Evolutionary conservation across 164 flowering plant genomes (phyloP).

Genomic region (Magnolia changhungtana): DNA sequence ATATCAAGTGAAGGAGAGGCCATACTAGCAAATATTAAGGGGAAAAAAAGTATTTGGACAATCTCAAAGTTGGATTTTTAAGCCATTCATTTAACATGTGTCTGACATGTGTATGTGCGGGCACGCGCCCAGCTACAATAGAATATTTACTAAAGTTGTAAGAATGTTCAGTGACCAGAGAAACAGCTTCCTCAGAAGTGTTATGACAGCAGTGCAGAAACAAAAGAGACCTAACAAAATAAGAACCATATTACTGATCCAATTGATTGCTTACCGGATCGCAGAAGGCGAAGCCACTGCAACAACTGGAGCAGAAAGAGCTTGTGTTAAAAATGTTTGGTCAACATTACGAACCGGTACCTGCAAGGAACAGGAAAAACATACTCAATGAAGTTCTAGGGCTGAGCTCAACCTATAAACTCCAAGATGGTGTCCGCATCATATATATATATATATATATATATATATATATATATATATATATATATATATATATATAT

Average conservation of each 20-base stretch:
- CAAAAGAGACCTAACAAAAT: background rate
- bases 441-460: too few relatives aligned
- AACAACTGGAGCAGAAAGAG: slow-evolving; percentile 75
- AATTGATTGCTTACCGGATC: slow-evolving; percentile 39
- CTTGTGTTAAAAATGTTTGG: slow-evolving; percentile 42
- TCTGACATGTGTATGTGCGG: background rate
- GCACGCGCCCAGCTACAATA: background rate
- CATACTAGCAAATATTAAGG: too few relatives aligned
- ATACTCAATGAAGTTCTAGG: background rate
- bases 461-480: too few relatives aligned
- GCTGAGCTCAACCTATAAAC: too few relatives aligned
- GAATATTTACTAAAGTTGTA: background rate
- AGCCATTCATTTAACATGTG: too few relatives aligned
- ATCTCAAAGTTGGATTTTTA: too few relatives aligned
- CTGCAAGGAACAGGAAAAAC: slow-evolving; percentile 32
- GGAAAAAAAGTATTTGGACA: too few relatives aligned
- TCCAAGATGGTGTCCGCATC: too few relatives aligned
- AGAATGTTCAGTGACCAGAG: background rate
- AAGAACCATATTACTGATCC: background rate
- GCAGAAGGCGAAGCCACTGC: slow-evolving; percentile 96
- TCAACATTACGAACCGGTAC: slow-evolving; percentile 71
- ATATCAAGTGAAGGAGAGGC: too few relatives aligned
- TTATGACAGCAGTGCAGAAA: background rate
- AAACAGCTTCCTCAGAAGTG: background rate
- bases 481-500: too few relatives aligned